A percentile compares a stretch with the other conserved stretches of the same genome.
Evolutionary conservation across 2,329 filamentous ascomycete species (phyloP).

Genomic region (Cladosporium sp.): DNA sequence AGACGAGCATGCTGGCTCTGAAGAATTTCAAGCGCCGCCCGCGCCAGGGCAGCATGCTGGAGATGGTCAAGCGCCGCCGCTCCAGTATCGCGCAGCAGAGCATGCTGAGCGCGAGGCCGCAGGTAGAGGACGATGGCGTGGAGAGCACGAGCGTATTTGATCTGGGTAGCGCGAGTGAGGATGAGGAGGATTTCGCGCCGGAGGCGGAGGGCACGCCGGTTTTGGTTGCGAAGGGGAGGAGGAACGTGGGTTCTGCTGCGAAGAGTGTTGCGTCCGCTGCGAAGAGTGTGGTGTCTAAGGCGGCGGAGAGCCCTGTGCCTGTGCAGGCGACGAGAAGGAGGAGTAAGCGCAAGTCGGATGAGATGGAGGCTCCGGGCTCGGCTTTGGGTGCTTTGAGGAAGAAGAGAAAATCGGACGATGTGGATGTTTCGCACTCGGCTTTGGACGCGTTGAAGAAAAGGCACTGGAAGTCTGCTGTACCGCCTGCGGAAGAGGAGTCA

Average conservation of each 20-base stretch:
- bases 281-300: conserved; percentile 7
- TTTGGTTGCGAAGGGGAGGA: conserved; percentile 40
- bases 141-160: conserved; percentile 27
- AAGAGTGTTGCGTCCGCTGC: conserved; percentile 20
- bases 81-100: conserved; percentile 18
- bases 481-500: neutral
- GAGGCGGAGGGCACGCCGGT: conserved; percentile 65
- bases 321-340: neutral
- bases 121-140: conserved; percentile 28
- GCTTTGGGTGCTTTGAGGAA: conserved; percentile 16
- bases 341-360: conserved; percentile 26
- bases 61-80: conserved; percentile 39
- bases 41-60: conserved; percentile 44
- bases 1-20: conserved; percentile 43
- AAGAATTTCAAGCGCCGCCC: conserved; percentile 45
- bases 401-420: conserved; percentile 20
- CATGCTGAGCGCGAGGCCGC: neutral
- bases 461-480: conserved; percentile 13
- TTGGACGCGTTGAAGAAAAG: conserved; percentile 18
- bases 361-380: conserved; percentile 16
- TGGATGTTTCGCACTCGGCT: conserved; percentile 16
- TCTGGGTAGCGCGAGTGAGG: conserved; percentile 18
- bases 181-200: conserved; percentile 46
- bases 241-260: conserved; percentile 18
- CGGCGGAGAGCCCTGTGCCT: no score